phyloP scores from a whole-genome alignment of 2,329 filamentous ascomycete species.

The Pezicula carpinea region DNA sequence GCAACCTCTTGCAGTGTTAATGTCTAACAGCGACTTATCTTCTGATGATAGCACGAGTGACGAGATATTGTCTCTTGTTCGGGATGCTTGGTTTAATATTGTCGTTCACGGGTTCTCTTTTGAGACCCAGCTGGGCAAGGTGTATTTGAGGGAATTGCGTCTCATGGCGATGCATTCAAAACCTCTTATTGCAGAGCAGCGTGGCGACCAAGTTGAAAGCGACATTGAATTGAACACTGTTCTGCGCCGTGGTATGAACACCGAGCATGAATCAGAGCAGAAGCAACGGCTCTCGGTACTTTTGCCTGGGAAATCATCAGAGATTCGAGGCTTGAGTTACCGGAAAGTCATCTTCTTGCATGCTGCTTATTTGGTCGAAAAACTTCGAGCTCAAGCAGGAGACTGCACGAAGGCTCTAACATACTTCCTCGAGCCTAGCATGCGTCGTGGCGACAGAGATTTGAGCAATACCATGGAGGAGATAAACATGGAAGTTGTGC shows the following conservation, averaged over 20 bases:
- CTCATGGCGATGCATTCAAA: constrained; percentile 83
- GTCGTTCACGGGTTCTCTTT: constrained; percentile 86
- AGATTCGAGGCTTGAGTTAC: constrained; percentile 81
- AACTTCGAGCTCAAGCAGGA: constrained; percentile 76
- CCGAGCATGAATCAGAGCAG: constrained; percentile 72
- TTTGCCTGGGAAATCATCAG: constrained; percentile 69
- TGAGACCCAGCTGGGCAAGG: constrained; percentile 66
- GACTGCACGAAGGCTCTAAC: constrained; percentile 85
- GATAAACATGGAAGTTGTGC: constrained; percentile 63
- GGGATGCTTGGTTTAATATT: constrained; percentile 98
- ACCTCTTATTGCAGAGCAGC: constrained; percentile 81
- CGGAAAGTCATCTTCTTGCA: constrained; percentile 90
- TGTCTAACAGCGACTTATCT: constrained; percentile 60
- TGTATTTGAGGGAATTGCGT: constrained; percentile 71
- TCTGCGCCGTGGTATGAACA: constrained; percentile 77
- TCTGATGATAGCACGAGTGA: constrained; percentile 48
- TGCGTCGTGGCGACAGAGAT: constrained; percentile 58
- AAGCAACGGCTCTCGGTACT: constrained; percentile 73
- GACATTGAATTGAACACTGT: constrained; percentile 97
- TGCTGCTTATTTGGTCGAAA: constrained; percentile 84
- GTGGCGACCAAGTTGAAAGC: constrained; percentile 86
- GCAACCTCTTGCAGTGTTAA: constrained; percentile 79
- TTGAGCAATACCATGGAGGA: constrained; percentile 62
- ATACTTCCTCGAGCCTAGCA: constrained; percentile 93
- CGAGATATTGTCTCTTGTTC: constrained; percentile 66